A percentile compares a stretch with the other conserved stretches of the same genome.
phyloP scores from a whole-genome alignment of 2,329 filamentous ascomycete species.

The Capronia epimyces region DNA sequence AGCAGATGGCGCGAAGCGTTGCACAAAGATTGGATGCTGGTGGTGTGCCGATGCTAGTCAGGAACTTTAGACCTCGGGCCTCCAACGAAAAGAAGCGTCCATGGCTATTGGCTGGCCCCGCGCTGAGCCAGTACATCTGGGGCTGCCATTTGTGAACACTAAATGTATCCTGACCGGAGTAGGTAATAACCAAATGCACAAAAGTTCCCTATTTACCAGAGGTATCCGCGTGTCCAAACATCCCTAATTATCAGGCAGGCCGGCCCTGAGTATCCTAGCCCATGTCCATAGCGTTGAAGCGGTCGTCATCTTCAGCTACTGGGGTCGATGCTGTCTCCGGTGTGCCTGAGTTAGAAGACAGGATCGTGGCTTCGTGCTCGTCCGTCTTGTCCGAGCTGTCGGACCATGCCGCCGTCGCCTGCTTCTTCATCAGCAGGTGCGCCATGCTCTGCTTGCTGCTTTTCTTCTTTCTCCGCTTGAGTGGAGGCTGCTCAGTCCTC shows the following conservation, averaged over 20 bases:
- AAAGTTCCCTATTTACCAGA: too few relatives aligned
- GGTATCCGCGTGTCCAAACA: too few relatives aligned
- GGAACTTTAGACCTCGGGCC: background rate
- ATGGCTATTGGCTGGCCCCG: too few relatives aligned
- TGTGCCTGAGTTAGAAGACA: constrained; percentile 14
- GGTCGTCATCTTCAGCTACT: background rate
- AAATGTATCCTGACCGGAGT: too few relatives aligned
- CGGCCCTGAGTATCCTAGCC: constrained; percentile 3
- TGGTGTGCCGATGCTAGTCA: background rate
- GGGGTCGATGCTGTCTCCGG: constrained; percentile 7
- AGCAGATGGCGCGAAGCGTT: background rate
- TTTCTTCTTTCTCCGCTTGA: constrained; percentile 17
- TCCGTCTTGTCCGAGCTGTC: constrained; percentile 23
- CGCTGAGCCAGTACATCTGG: too few relatives aligned
- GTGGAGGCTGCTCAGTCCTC: constrained; percentile 12
- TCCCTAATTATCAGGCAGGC: too few relatives aligned
- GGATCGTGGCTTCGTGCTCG: constrained; percentile 6
- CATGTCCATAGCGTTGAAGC: constrained; percentile 25
- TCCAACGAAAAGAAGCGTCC: too few relatives aligned
- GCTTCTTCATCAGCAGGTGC: constrained; percentile 10
- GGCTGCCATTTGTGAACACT: too few relatives aligned
- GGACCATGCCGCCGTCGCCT: constrained; percentile 11
- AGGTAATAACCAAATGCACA: too few relatives aligned
- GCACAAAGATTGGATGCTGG: background rate
- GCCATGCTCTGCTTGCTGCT: constrained; percentile 8